Base-by-base conservation (phyloP, 352 stramenopile species). In the Globisporangium emineosum region DNA sequence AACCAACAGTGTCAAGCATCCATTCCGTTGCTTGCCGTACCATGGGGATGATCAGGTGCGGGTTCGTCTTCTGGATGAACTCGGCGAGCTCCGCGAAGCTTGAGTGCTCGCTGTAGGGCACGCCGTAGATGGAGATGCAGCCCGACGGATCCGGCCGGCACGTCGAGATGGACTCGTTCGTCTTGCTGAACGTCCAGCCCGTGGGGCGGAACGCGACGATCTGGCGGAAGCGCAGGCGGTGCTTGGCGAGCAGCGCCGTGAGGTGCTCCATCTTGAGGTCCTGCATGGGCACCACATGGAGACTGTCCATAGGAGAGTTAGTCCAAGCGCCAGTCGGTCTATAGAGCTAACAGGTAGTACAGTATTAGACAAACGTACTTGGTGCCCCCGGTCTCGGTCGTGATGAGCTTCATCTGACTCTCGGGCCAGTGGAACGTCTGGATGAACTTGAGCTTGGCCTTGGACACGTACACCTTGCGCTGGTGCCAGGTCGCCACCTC, bases 21-120 rank as follows among this genome's bases (percentile, higher is more conserved):
- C 30, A 21, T 13, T 21, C 12, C n/a, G n/a, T n/a, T n/a, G n/a
- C n/a, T n/a, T n/a, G 37, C 40, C 63, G 15, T 56, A 98, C 94
- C 45, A 94, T 98, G n/a, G 95, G 94, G 37, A 97, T 96, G 59
- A 98, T 98, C 43, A 76, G 75, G 9, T 81, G 76, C 4, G 93
- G 94, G 37, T 96, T 93, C 32, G 90, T 70, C 7, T 93, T 76
- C 72, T 87, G 89, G 23, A 92, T 70, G 67, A 98, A 98, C 45
- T 98, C 89, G 35, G 93, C 88, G 9, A 99, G 79, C 71, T 99
- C 97, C 5, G 84, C 83, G 71, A 98, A 99, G 67, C 86, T 98
- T 25, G 90, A 98, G 73, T 99, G 97, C 64, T 99, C 97, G 65
- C 89, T 98, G 79, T 99, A 99, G 3, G 97, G 97, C 42, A 99